A percentile compares a stretch with the other conserved stretches of the same genome.
phyloP scores from a whole-genome alignment of 208 protist genomes.

The Trypanosomatidae sp. region DNA sequence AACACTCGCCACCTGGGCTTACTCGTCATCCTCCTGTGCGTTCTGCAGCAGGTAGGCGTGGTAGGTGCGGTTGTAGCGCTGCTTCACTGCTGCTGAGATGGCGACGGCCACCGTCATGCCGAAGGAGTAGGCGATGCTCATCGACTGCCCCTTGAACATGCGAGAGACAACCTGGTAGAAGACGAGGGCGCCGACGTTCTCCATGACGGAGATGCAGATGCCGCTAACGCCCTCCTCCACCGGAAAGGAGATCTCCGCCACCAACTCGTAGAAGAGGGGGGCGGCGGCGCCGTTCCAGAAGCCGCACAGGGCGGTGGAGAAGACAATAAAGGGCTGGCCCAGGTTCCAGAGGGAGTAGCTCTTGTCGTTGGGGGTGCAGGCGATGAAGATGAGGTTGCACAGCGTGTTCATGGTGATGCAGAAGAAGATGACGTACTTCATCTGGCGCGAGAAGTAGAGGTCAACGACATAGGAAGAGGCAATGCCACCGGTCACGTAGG shows the following conservation, averaged over 20 bases:
- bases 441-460: conserved; percentile 81
- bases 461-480: conserved; percentile 77
- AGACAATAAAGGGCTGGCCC: conserved; percentile 66
- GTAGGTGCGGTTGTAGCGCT: conserved; percentile 85
- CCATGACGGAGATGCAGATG: conserved; percentile 77
- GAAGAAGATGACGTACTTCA: conserved; percentile 91
- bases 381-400: conserved; percentile 78
- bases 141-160: conserved; percentile 66
- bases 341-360: conserved; percentile 74
- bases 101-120: conserved; percentile 78
- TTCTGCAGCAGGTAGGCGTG: conserved; percentile 48
- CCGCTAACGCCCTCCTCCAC: conserved; percentile 86
- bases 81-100: conserved; percentile 63
- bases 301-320: conserved; percentile 73
- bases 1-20: no score
- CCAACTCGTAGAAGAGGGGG: conserved; percentile 85
- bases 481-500: conserved; percentile 76
- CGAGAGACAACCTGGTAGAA: conserved; percentile 82
- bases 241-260: conserved; percentile 85
- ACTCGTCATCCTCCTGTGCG: conserved; percentile 20
- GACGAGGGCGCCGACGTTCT: conserved; percentile 81
- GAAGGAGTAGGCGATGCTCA: conserved; percentile 84
- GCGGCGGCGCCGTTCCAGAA: conserved; percentile 89
- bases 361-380: conserved; percentile 76
- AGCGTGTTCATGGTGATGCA: conserved; percentile 81